Conservation (phyloP, 805 yeast species). For the Barnettozyma californica region DNA sequence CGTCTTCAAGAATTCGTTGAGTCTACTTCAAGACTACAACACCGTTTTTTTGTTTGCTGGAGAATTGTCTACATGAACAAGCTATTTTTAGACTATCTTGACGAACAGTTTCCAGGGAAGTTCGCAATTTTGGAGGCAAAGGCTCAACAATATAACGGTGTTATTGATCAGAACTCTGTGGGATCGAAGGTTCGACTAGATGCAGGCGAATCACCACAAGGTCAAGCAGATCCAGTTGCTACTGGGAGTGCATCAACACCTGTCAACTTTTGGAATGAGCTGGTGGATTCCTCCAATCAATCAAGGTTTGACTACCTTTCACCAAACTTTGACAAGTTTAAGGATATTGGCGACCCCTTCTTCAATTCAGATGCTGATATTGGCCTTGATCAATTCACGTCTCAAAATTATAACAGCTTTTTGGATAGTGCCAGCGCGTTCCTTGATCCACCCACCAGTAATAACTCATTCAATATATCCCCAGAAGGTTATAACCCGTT, state of each 20-base stretch:
- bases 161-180: not conserved
- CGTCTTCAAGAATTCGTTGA: slow-evolving; percentile 18
- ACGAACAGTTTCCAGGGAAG: slow-evolving; percentile 16
- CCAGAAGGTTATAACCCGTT: not conserved
- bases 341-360: slow-evolving; percentile 23
- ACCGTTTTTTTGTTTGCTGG: slow-evolving; percentile 26
- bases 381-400: slow-evolving; percentile 3
- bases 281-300: slow-evolving; percentile 23
- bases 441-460: not conserved
- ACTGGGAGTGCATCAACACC: not conserved
- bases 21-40: slow-evolving; percentile 15
- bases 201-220: not conserved
- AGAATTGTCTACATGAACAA: slow-evolving; percentile 20
- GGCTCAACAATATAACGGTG: slow-evolving; percentile 2
- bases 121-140: slow-evolving; percentile 9
- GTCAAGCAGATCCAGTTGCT: not conserved
- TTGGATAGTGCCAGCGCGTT: not conserved
- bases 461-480: not conserved
- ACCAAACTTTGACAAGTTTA: slow-evolving; percentile 20
- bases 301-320: slow-evolving; percentile 26
- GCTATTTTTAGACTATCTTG: slow-evolving; percentile 21
- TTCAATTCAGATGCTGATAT: slow-evolving; percentile 6
- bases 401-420: slow-evolving; percentile 10
- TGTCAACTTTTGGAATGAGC: slow-evolving; percentile 16
- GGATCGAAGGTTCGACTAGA: not conserved